Conservation (phyloP, 768 basidiomycete species). For the Panellus pusillus region DNA sequence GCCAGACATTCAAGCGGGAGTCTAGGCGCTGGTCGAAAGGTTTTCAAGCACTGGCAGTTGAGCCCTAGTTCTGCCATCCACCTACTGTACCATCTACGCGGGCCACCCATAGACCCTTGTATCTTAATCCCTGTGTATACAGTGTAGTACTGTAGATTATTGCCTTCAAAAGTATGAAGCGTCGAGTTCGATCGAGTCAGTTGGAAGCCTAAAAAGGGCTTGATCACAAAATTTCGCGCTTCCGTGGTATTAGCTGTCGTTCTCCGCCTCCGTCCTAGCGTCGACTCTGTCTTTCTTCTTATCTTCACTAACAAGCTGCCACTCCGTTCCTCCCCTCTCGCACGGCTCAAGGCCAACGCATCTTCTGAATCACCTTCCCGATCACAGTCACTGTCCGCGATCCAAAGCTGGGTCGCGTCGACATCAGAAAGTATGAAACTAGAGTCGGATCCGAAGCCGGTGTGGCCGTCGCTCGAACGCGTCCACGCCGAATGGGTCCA, state of each 20-base stretch:
- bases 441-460: slow-evolving; percentile 13
- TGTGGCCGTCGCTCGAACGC: slow-evolving; percentile 16
- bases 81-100: no score
- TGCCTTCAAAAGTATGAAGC: no score
- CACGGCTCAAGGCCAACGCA: slow-evolving; percentile 20
- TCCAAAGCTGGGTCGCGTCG: slow-evolving; percentile 12
- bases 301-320: slow-evolving; percentile 11
- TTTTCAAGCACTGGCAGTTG: neutral
- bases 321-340: slow-evolving; percentile 11
- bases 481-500: slow-evolving; percentile 18
- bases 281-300: no score
- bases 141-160: no score
- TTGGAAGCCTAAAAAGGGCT: no score
- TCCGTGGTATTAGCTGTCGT: no score
- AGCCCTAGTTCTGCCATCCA: neutral
- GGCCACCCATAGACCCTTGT: no score
- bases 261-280: no score
- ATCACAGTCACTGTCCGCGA: slow-evolving; percentile 10
- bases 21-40: slow-evolving; percentile 9
- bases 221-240: no score
- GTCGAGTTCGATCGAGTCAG: no score
- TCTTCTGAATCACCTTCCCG: neutral
- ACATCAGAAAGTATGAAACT: slow-evolving; percentile 3
- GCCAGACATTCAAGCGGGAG: slow-evolving; percentile 5
- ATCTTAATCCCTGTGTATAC: no score